phyloP scores from a whole-genome alignment of 192 early-diverging fungal species.

The Coemansia sp. region DNA sequence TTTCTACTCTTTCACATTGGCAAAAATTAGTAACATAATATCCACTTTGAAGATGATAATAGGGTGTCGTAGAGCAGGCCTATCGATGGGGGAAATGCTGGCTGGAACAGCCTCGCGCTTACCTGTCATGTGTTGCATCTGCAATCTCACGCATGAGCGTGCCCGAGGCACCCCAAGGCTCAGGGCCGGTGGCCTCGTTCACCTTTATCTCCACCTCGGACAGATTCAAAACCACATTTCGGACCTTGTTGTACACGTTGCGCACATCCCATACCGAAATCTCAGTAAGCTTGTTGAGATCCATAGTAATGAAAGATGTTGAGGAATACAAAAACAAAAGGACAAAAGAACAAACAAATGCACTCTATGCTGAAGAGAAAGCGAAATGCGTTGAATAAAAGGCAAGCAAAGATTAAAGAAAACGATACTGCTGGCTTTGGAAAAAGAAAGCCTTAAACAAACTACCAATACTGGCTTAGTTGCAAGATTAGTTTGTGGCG shows the following conservation, averaged over 20 bases:
- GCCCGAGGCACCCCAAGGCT: slow-evolving; percentile 93
- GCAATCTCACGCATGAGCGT: slow-evolving; percentile 94
- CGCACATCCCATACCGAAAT: slow-evolving; percentile 63
- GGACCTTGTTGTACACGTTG: slow-evolving; percentile 65
- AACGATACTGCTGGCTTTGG: no score
- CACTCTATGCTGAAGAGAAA: neutral
- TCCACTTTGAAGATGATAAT: neutral
- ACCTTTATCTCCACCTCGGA: slow-evolving; percentile 93
- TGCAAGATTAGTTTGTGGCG: no score
- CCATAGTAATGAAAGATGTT: slow-evolving; percentile 14
- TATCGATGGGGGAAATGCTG: neutral
- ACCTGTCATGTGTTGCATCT: slow-evolving; percentile 82
- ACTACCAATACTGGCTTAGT: no score
- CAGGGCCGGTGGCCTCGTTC: slow-evolving; percentile 88
- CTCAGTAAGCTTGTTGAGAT: slow-evolving; percentile 52
- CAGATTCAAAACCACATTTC: slow-evolving; percentile 89
- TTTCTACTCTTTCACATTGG: slow-evolving; percentile 54
- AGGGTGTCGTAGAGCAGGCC: neutral
- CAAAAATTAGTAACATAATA: neutral
- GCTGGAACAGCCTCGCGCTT: slow-evolving; percentile 15
- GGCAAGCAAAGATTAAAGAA: neutral
- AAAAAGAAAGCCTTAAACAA: no score
- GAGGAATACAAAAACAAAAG: neutral
- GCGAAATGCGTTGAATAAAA: neutral
- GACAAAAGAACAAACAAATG: slow-evolving; percentile 3